Evolutionary conservation across 1,284 basidiomycete species (phyloP), one percentile per base, ranked within the genome.

Genomic region (Flammula alnicola): DNA sequence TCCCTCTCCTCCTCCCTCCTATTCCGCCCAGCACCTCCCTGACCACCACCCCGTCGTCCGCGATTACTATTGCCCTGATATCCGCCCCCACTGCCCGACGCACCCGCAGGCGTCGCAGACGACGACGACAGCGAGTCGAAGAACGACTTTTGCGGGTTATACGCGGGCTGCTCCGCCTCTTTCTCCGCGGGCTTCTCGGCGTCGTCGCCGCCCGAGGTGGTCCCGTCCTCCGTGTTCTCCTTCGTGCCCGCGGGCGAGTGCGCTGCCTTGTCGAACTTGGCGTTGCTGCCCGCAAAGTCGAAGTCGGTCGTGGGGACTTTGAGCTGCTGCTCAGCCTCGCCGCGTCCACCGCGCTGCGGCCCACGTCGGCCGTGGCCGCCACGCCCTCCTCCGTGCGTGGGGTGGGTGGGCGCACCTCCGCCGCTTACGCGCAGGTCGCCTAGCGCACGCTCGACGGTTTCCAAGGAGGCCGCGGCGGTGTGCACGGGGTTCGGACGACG

Each of bases 381-480:
- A 36, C 76, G 68, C 14, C 71, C 65, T 4, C 76, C 70, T n/a
- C 63, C 59, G 27, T 51, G 51, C n/a, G n/a, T n/a, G 4, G 46
- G 44, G 14, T 46, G 46, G 35, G 52, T 53, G 30, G 47, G 53
- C 37, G 54, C 56, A 33, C 54, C 59, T 25, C 52, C 64, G 32
- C 56, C 72, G 42, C 71, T 73, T 5, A 83, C 79, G 43, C 86
- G 83, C 44, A 91, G 67, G 60, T 91, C 88, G 32, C 84, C 84
- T n/a, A 91, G 70, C 1, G 88, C 88, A 45, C 86, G 85, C 60
- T 90, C 88, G 38, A 91, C 86, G 25, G 80, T 87, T 67, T 91
- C 85, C 47, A 91, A 72, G 3, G 88, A 89, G 0, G 84, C 85
- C 0, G 85, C 81, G 2, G 88, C 88, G 7, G 82, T 84, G 56